Conservation (phyloP, 192 early-diverging fungal genomes). For the Globomyces pollinis-pini region DNA sequence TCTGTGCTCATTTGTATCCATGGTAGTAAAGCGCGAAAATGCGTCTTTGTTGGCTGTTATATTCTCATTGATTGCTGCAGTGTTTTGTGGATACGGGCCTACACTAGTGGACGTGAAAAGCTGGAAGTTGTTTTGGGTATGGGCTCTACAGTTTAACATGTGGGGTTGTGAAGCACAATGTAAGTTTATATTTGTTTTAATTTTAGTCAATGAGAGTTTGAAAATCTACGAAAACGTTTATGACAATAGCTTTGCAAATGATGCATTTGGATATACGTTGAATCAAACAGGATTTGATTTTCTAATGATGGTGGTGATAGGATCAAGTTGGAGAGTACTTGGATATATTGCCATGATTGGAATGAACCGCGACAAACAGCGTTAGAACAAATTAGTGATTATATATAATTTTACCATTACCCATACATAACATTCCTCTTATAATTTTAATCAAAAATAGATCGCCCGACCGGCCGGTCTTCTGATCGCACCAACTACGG, state of each 20-base stretch:
- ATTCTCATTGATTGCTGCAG: not conserved
- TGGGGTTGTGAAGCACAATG: conserved; percentile 1
- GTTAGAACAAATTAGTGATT: too few species aligned
- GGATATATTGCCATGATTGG: not conserved
- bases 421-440: too few species aligned
- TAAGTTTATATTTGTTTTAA: too few species aligned
- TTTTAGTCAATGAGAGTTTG: not conserved
- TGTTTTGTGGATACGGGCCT: not conserved
- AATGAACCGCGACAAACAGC: not conserved
- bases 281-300: not conserved
- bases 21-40: conserved; percentile 19
- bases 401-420: too few species aligned
- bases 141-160: too few species aligned
- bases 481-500: too few species aligned
- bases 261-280: not conserved
- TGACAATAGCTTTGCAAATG: not conserved
- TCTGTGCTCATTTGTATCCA: conserved; percentile 10
- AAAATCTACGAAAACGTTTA: not conserved
- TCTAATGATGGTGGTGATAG: not conserved
- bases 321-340: not conserved
- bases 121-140: not conserved
- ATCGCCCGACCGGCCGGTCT: too few species aligned
- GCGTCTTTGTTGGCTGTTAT: conserved; percentile 19
- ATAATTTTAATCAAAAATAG: too few species aligned
- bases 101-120: not conserved